Percentiles rank a stretch among this genome's conserved stretches.
Conservation (phyloP, 73 alveolate genomes). For the Paraurostyla sp. region DNA sequence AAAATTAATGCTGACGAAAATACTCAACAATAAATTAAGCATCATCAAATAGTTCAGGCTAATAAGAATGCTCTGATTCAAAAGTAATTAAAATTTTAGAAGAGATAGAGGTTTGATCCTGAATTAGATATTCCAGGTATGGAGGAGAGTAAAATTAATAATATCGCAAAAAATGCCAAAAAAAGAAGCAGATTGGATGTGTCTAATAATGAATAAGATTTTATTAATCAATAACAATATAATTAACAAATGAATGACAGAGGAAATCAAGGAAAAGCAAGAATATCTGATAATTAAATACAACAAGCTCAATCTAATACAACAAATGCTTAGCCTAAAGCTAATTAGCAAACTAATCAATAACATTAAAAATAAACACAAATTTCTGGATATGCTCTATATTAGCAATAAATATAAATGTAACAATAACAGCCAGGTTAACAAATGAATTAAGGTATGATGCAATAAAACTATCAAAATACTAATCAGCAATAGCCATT, state of each 20-base stretch:
- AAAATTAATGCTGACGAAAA: conserved; percentile 31
- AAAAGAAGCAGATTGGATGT: background rate
- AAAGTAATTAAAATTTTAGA: background rate
- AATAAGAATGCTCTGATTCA: background rate
- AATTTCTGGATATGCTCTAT: background rate
- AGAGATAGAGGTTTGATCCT: no score
- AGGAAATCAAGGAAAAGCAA: background rate
- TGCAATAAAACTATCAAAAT: background rate
- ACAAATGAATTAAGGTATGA: background rate
- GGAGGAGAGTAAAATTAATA: background rate
- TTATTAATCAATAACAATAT: background rate
- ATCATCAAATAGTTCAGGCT: background rate
- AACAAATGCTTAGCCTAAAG: background rate
- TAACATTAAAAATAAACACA: background rate
- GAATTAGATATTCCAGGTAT: no score
- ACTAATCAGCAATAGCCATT: background rate
- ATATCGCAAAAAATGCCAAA: background rate
- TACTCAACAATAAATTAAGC: conserved; percentile 1
- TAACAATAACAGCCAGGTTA: background rate
- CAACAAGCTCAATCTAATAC: background rate
- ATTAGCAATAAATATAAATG: background rate
- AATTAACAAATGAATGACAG: background rate
- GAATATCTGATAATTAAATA: background rate
- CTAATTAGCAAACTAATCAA: background rate
- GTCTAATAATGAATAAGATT: background rate